These are phyloP conservation scores for Singerocomus rubriflavus DNA, from an alignment of 1,284 basidiomycete species.

Conservation along the genomic window DNA sequence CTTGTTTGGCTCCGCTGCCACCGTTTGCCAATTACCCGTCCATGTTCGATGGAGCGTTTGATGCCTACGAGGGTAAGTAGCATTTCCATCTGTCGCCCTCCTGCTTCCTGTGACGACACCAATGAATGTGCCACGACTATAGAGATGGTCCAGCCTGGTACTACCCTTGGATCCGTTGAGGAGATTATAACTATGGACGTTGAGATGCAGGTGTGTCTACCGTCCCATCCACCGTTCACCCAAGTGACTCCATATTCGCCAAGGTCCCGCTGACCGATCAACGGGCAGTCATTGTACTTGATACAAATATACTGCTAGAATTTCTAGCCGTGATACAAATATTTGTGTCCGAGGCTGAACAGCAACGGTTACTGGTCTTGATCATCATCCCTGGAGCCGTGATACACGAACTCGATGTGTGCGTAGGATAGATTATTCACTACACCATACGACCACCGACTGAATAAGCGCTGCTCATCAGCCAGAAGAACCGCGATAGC, in stretches of 20 bases:
- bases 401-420: constrained; percentile 72
- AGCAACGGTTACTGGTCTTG: constrained; percentile 44
- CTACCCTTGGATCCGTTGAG: constrained; percentile 49
- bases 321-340: constrained; percentile 58
- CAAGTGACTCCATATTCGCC: neutral
- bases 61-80: constrained; percentile 11
- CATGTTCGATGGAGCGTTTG: neutral
- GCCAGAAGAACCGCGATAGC: constrained; percentile 60
- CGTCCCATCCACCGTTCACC: neutral
- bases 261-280: constrained; percentile 42
- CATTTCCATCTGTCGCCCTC: neutral
- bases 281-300: constrained; percentile 54
- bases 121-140: constrained; percentile 2
- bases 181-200: constrained; percentile 58
- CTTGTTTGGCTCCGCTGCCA: neutral
- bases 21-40: neutral
- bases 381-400: constrained; percentile 70
- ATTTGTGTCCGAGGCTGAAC: constrained; percentile 62
- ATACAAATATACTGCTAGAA: constrained; percentile 72
- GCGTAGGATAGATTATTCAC: constrained; percentile 20
- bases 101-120: neutral
- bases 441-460: constrained; percentile 4
- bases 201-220: constrained; percentile 56
- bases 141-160: constrained; percentile 20
- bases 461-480: constrained; percentile 26